Evolutionary conservation across 805 yeast species (phyloP).

Genomic region (Pichia deserticola): DNA sequence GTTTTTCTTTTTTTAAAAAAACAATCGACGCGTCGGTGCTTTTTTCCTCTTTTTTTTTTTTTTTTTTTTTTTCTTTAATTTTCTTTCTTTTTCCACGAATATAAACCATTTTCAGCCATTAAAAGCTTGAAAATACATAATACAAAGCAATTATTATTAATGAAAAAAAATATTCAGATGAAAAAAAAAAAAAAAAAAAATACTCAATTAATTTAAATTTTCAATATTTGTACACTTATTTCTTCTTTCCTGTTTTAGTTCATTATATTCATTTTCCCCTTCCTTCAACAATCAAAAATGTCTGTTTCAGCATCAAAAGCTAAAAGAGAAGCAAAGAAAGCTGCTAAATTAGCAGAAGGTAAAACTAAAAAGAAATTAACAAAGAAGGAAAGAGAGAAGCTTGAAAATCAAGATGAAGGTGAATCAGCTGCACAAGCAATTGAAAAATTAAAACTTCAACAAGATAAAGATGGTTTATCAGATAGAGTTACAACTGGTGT

Average conservation of each 20-base stretch:
- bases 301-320: constrained; percentile 89
- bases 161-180: too few relatives aligned
- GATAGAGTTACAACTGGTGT: constrained; percentile 99
- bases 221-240: too few relatives aligned
- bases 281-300: constrained; percentile 15
- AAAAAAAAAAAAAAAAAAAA: too few relatives aligned
- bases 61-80: not conserved
- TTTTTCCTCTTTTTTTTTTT: not conserved
- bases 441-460: constrained; percentile 83
- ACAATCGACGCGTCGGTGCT: not conserved
- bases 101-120: too few relatives aligned
- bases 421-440: constrained; percentile 66
- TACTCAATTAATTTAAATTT: too few relatives aligned
- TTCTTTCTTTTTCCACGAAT: too few relatives aligned
- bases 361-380: constrained; percentile 58
- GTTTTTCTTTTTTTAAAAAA: too few relatives aligned
- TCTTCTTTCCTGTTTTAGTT: too few relatives aligned
- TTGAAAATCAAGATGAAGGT: constrained; percentile 43
- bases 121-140: too few relatives aligned
- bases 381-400: constrained; percentile 40
- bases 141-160: too few relatives aligned
- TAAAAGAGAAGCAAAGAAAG: constrained; percentile 95
- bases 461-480: constrained; percentile 87
- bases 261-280: too few relatives aligned
- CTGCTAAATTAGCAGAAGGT: constrained; percentile 84